Conservation (phyloP, 768 basidiomycete genomes). For the Naganishia randhawae region DNA sequence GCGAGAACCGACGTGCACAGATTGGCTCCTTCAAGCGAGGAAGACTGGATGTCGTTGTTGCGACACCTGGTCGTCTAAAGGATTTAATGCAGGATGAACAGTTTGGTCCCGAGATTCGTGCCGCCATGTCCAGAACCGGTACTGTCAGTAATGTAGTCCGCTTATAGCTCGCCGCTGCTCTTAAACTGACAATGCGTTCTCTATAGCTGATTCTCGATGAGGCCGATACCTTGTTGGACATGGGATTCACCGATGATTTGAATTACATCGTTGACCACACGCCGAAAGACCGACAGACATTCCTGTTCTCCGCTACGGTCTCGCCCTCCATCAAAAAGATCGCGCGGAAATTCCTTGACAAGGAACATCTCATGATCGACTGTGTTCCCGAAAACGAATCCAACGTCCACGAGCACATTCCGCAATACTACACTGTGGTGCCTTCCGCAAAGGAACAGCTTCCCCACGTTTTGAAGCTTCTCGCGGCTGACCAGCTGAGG, state of each 20-base stretch:
- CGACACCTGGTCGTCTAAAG: conserved; percentile 81
- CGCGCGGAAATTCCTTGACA: conserved; percentile 60
- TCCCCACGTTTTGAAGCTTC: conserved; percentile 70
- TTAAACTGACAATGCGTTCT: conserved; percentile 11
- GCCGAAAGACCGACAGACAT: conserved; percentile 75
- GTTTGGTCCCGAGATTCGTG: conserved; percentile 51
- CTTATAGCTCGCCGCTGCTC: conserved; percentile 1
- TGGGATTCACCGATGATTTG: conserved; percentile 87
- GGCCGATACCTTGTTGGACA: conserved; percentile 82
- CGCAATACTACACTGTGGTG: conserved; percentile 77
- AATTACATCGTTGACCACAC: conserved; percentile 65
- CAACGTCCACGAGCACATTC: conserved; percentile 66
- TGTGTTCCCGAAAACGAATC: conserved; percentile 62
- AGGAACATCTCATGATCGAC: conserved; percentile 68
- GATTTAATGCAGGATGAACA: conserved; percentile 66
- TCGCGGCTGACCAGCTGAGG: conserved; percentile 80
- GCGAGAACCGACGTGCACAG: conserved; percentile 64
- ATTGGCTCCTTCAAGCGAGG: conserved; percentile 64
- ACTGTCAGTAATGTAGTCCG: conserved; percentile 55
- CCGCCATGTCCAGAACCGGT: conserved; percentile 54
- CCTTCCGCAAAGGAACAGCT: conserved; percentile 65
- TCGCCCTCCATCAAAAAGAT: conserved; percentile 68
- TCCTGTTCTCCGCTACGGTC: conserved; percentile 87
- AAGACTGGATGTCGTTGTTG: conserved; percentile 75
- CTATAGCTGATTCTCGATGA: conserved; percentile 81